A percentile compares a stretch with the other conserved stretches of the same genome.
Conservation (phyloP, 2,329 filamentous ascomycete species). For the Diaporthe nobilis region DNA sequence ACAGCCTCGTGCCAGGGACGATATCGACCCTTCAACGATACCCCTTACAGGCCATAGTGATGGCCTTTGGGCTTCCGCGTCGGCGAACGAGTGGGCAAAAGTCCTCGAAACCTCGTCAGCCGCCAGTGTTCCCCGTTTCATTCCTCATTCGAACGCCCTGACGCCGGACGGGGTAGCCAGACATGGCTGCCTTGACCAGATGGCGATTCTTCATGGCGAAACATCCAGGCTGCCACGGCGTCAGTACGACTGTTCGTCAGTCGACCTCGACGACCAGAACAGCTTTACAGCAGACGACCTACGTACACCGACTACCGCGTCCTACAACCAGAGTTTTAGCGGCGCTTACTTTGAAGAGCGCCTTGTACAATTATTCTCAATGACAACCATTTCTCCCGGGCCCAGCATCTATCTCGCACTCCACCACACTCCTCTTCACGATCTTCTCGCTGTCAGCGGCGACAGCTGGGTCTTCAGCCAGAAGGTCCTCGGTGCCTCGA, state of each 20-base stretch:
- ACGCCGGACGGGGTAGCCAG: slow-evolving; percentile 54
- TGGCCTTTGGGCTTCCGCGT: slow-evolving; percentile 64
- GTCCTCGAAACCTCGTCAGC: slow-evolving; percentile 48
- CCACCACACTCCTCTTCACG: slow-evolving; percentile 70
- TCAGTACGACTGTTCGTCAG: slow-evolving; percentile 28
- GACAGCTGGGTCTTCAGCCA: slow-evolving; percentile 71
- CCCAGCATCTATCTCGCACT: slow-evolving; percentile 70
- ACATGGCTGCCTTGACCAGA: slow-evolving; percentile 56
- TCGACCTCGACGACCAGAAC: slow-evolving; percentile 17
- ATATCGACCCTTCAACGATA: slow-evolving; percentile 57
- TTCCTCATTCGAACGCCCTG: slow-evolving; percentile 52
- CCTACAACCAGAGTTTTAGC: slow-evolving; percentile 41
- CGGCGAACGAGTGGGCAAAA: slow-evolving; percentile 61
- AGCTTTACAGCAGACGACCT: slow-evolving; percentile 42
- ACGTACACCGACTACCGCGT: slow-evolving; percentile 41
- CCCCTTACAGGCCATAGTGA: slow-evolving; percentile 62
- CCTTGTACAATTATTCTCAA: slow-evolving; percentile 57
- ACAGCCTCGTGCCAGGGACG: slow-evolving; percentile 57
- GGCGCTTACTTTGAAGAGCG: slow-evolving; percentile 45
- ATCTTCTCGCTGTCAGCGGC: slow-evolving; percentile 70
- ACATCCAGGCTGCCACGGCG: slow-evolving; percentile 56
- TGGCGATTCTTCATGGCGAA: slow-evolving; percentile 57
- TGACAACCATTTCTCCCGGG: slow-evolving; percentile 51
- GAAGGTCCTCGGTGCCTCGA: slow-evolving; percentile 61
- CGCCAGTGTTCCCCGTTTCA: slow-evolving; percentile 47